Evolutionary conservation across 2,329 filamentous ascomycete genomes (phyloP), one percentile per base, ranked within the genome.

Genomic region (Diaporthe vaccinii): DNA sequence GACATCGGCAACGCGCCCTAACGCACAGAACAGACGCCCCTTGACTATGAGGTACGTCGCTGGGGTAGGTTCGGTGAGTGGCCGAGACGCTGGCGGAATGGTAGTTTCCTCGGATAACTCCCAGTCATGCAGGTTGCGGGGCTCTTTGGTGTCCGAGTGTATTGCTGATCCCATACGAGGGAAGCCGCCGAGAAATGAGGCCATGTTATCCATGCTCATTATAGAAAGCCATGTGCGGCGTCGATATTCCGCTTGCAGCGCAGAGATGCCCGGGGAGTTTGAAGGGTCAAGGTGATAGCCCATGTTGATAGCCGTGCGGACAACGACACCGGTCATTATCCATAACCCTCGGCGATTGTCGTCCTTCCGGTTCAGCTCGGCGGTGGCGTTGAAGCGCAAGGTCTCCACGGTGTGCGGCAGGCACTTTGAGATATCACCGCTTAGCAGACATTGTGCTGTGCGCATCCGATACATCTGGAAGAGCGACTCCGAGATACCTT

Each of bases 261-360:
- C 83, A 3, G 86, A 83, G 74, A 90, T 85, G 36, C 46, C 72
- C 17, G 65, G 68, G 9, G 55, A 69, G 8, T 75, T 49, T 53
- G 83, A 83, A 4, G 88, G 83, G 77, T 89, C 88, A 69, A 87
- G 83, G 78, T 90, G 88, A 72, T 89, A 85, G 12, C 88, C 88
- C 87, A 89, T 89, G 53, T 87, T 83, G 85, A 90, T 88, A 6
- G 88, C 88, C 25, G 89, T 78, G 5, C 88, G 84, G n/a, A 89
- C 86, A 53, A 88, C 85, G 72, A 89, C 83, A 41, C 87, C 85
- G 0, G 86, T 87, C 77, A 88, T 85, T 39, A 89, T 84, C 79
- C 90, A 82, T 4, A 89, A 85, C 15, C 87, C 86, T 14, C 85
- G 84, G 77, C 89, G 87, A 14, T 88, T 86, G 77, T 90, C 88